Base-by-base conservation (phyloP, 129 eudicot species). In the Calendula officinalis region DNA sequence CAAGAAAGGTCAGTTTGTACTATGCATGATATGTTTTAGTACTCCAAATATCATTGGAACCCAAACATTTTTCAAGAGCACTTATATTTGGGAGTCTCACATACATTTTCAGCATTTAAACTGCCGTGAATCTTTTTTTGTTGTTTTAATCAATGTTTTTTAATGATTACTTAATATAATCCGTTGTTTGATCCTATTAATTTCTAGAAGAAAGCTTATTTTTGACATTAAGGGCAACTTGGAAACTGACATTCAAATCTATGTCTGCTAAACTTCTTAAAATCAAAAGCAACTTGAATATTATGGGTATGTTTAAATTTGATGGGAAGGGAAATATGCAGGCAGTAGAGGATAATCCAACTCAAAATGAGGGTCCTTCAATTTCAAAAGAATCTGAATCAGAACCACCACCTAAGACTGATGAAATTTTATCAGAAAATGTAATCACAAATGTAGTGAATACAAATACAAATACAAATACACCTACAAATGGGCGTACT, bases 1-100 rank as follows among this genome's bases (percentile, higher is more conserved):
- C 83, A 17, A 83, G 83, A 63, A 92, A 86, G 97, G 99, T 84
- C 67, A 43, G 36, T 56, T 39, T 33, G 6, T 16, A 56, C 30
- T 22, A 22, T 2, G 30, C 30, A 22, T n/a, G n/a, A n/a, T n/a
- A n/a, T n/a, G n/a, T n/a, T n/a, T n/a, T n/a, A n/a, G n/a, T n/a
- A n/a, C n/a, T n/a, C n/a, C n/a, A n/a, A n/a, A n/a, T n/a, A n/a
- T n/a, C n/a, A n/a, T n/a, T n/a, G n/a, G n/a, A n/a, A n/a, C n/a
- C n/a, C n/a, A n/a, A n/a, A n/a, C n/a, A n/a, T n/a, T n/a, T n/a
- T n/a, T n/a, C n/a, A n/a, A n/a, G n/a, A n/a, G 27, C 49, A 61
- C 9, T 17, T 42, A 42, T 43, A 32, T 45, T 32, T 45, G 9
- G 27, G 13, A 62, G 38, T 35, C 14, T 0, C 68, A 30, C 55